These are phyloP conservation scores for Lasiosphaeria miniovina DNA, from an alignment of 495 filamentous ascomycete genomes.

Conservation along the genomic window DNA sequence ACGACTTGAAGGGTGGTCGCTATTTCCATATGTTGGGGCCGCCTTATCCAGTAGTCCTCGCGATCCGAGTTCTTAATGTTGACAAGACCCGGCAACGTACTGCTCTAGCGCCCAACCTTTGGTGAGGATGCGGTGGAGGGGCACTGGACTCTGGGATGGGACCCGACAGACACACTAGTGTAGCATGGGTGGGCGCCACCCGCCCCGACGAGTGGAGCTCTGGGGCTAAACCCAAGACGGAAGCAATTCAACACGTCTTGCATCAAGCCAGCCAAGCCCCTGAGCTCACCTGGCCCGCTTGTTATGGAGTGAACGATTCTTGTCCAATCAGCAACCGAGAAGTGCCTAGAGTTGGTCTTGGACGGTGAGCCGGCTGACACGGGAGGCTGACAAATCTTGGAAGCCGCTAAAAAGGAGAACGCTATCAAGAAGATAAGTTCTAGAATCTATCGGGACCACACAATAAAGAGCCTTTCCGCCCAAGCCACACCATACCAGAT, in stretches of 20 bases:
- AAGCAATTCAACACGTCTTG: slow-evolving; percentile 5
- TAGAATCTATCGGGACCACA: background rate
- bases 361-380: too few relatives aligned
- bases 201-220: background rate
- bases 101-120: too few relatives aligned
- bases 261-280: background rate
- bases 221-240: slow-evolving; percentile 4
- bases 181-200: background rate
- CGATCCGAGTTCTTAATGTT: too few relatives aligned
- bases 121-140: too few relatives aligned
- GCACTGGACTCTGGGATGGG: slow-evolving; percentile 17
- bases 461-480: background rate
- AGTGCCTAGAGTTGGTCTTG: background rate
- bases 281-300: background rate
- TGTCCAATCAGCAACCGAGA: background rate
- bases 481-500: background rate
- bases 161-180: too few relatives aligned
- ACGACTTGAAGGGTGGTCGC: too few relatives aligned
- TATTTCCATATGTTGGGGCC: too few relatives aligned
- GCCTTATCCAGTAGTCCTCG: too few relatives aligned
- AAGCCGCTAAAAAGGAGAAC: too few relatives aligned
- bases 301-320: background rate
- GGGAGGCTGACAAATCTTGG: too few relatives aligned
- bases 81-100: too few relatives aligned
- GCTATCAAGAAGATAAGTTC: too few relatives aligned